These are phyloP conservation scores for Trifolium dubium DNA, from an alignment of 306 rosid species.

Conservation along the genomic window DNA sequence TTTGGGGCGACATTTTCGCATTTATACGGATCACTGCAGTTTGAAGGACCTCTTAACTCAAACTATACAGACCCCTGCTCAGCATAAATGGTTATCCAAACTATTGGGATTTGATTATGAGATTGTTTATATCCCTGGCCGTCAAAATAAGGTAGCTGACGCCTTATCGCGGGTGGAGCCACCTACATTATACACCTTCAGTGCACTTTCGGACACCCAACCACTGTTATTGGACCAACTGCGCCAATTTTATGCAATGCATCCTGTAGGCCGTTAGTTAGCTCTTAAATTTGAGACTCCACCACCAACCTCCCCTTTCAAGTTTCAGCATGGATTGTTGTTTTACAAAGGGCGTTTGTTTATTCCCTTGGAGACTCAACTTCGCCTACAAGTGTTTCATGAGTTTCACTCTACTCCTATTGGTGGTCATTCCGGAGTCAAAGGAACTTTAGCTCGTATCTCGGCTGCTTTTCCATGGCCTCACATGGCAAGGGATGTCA, in stretches of 20 bases:
- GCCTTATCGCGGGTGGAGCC: not conserved
- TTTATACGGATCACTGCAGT: not conserved
- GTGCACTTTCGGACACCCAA: not conserved
- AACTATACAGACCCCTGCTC: not conserved
- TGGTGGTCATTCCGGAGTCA: not conserved
- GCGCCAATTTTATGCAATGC: no score
- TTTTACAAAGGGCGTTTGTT: not conserved
- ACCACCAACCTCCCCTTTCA: no score
- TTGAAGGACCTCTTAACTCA: not conserved
- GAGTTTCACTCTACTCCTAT: not conserved
- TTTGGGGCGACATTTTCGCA: not conserved
- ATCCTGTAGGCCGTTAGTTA: no score
- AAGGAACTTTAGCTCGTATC: not conserved
- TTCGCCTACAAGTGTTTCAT: accelerated
- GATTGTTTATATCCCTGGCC: not conserved
- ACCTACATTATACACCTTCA: accelerated
- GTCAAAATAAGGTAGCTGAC: not conserved
- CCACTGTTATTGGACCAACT: not conserved
- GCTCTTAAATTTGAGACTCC: no score
- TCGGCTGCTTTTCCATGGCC: not conserved
- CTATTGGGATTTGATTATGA: not conserved
- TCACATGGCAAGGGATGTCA: not conserved
- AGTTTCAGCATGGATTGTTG: not conserved
- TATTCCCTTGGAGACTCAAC: not conserved
- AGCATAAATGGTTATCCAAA: not conserved